These are phyloP conservation scores for Penicillium pancosmium DNA, from an alignment of 495 filamentous ascomycete species.

Conservation along the genomic window DNA sequence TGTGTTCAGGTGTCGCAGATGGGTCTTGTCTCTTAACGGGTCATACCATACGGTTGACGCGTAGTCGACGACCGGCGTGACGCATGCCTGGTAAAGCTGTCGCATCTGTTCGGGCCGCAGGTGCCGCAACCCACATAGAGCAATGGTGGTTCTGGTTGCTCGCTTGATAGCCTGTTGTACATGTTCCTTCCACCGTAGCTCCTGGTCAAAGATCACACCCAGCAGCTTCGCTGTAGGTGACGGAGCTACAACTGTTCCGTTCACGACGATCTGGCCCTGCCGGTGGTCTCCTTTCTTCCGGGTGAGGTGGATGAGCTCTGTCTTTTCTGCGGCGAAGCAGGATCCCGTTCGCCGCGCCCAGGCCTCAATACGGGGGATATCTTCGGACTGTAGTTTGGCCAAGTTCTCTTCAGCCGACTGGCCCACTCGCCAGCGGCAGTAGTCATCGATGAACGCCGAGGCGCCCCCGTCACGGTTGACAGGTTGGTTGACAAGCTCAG, in stretches of 20 bases:
- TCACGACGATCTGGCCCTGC: not conserved
- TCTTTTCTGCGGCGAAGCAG: not conserved
- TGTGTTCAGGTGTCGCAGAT: not conserved
- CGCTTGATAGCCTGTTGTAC: slow-evolving; percentile 28
- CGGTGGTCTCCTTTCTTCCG: not conserved
- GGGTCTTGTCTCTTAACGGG: not conserved
- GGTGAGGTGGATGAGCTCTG: slow-evolving; percentile 1
- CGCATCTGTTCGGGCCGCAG: slow-evolving; percentile 27
- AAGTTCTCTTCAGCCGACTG: not conserved
- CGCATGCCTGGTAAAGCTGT: slow-evolving; percentile 29
- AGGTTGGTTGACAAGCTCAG: not conserved
- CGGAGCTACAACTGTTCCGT: slow-evolving; percentile 15
- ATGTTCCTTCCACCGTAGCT: slow-evolving; percentile 26
- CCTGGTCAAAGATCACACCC: slow-evolving; percentile 25
- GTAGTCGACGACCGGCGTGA: slow-evolving; percentile 14
- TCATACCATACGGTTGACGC: not conserved
- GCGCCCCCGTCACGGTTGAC: not conserved
- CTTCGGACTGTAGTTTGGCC: not conserved
- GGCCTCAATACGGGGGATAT: not conserved
- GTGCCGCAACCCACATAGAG: slow-evolving; percentile 20
- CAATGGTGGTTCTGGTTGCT: slow-evolving; percentile 22
- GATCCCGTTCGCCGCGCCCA: not conserved
- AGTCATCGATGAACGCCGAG: too few relatives aligned
- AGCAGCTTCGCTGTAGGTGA: slow-evolving; percentile 24
- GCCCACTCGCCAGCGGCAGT: not conserved